These are phyloP conservation scores for Cercospora janseana DNA, from an alignment of 2,329 filamentous ascomycete species.

Conservation along the genomic window DNA sequence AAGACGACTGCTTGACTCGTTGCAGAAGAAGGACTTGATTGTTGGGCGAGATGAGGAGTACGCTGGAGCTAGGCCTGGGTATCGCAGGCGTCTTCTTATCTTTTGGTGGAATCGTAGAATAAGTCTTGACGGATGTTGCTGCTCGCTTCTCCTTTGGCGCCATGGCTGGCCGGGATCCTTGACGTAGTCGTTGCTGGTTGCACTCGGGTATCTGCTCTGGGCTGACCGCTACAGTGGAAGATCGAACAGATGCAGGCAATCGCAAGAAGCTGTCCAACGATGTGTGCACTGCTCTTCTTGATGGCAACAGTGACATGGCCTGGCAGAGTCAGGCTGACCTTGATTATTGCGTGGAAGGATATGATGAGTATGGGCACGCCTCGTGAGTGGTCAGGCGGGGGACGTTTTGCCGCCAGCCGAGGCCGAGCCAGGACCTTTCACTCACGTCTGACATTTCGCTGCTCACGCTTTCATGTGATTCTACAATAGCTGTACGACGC, in stretches of 20 bases:
- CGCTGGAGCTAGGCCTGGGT: constrained; percentile 66
- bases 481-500: not conserved
- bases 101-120: constrained; percentile 17
- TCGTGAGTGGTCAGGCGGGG: constrained; percentile 7
- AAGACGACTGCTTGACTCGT: constrained; percentile 75
- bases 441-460: constrained; percentile 8
- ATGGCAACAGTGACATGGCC: constrained; percentile 8
- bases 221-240: not conserved
- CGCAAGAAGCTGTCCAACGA: not conserved
- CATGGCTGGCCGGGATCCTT: constrained; percentile 6
- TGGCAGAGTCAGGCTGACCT: constrained; percentile 2
- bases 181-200: constrained; percentile 4
- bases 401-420: constrained; percentile 13
- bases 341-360: not conserved
- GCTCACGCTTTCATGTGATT: not conserved
- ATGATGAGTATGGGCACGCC: constrained; percentile 1
- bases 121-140: constrained; percentile 15
- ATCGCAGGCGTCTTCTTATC: constrained; percentile 43
- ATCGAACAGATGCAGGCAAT: constrained; percentile 1
- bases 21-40: constrained; percentile 89
- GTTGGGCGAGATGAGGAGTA: constrained; percentile 78
- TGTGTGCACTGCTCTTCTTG: not conserved
- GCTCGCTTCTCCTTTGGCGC: constrained; percentile 16
- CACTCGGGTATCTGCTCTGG: constrained; percentile 6
- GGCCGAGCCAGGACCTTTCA: constrained; percentile 9